Evolutionary conservation across 2,329 filamentous ascomycete genomes (phyloP).

Genomic region (Macrophomina pseudophaseolina): DNA sequence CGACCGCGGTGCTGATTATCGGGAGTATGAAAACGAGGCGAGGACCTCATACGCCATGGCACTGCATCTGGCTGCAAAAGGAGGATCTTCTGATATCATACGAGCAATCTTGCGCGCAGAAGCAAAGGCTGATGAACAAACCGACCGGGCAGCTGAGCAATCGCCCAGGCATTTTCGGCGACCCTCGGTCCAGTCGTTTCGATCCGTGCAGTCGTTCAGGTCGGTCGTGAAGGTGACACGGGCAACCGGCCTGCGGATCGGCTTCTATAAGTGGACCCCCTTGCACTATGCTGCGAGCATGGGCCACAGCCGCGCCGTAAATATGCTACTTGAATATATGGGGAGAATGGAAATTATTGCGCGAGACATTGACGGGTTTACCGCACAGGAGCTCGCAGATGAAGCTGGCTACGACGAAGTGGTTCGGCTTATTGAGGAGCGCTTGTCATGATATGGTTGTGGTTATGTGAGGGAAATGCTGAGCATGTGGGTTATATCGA

Average conservation of each 20-base stretch:
- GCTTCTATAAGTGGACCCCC: conserved; percentile 14
- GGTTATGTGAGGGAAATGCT: too few relatives aligned
- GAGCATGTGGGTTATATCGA: too few relatives aligned
- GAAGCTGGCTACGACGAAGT: background rate
- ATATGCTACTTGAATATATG: background rate
- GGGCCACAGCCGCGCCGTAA: background rate
- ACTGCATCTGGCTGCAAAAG: conserved; percentile 14
- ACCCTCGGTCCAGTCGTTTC: background rate
- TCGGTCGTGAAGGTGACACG: background rate
- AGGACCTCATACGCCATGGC: background rate
- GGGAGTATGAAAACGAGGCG: background rate
- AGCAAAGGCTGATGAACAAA: background rate
- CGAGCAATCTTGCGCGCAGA: background rate
- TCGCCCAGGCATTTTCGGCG: background rate
- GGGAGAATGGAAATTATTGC: conserved; percentile 14
- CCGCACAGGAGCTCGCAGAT: background rate
- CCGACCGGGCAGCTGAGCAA: background rate
- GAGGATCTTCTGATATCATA: background rate
- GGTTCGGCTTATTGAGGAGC: conserved; percentile 1
- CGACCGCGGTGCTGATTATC: background rate
- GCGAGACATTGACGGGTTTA: conserved; percentile 12
- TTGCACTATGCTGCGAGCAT: conserved; percentile 11
- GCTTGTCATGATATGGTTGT: background rate
- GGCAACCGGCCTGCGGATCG: background rate
- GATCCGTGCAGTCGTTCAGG: background rate